Evolutionary conservation across 75 land plant genomes (phyloP).

Genomic region (Sequoiadendron giganteum): DNA sequence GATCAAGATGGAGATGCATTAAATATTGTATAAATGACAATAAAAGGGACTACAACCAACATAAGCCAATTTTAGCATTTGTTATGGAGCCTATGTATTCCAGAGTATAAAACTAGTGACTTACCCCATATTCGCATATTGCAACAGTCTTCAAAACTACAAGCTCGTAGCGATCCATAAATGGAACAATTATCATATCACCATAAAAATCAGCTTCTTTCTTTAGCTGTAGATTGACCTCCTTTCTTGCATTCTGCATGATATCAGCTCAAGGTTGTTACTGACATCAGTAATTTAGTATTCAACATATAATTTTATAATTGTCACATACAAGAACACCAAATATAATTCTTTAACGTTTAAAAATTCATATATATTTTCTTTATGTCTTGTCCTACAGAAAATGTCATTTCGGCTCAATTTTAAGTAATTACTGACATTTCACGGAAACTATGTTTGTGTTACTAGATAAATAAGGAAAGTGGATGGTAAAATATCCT

Average conservation of each 20-base stretch:
- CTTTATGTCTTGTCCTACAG: background rate
- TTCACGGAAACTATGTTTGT: background rate
- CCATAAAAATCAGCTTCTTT: slow-evolving; percentile 68
- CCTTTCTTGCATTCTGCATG: slow-evolving; percentile 58
- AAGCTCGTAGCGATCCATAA: slow-evolving; percentile 65
- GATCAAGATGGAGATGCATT: background rate
- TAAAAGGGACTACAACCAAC: background rate
- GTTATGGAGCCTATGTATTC: background rate
- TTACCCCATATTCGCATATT: slow-evolving; percentile 76
- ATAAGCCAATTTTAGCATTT: background rate
- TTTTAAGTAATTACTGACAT: background rate
- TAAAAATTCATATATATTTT: background rate
- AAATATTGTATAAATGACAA: background rate
- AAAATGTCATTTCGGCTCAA: background rate
- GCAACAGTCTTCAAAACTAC: slow-evolving; percentile 73
- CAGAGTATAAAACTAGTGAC: background rate
- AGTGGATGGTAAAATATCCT: background rate
- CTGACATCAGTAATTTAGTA: too few relatives aligned
- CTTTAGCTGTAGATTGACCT: slow-evolving; percentile 57
- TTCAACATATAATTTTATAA: background rate
- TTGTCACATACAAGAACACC: background rate
- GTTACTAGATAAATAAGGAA: background rate
- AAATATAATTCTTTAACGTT: background rate
- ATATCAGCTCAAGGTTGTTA: slow-evolving; percentile 1
- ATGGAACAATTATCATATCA: slow-evolving; percentile 62